Base-by-base conservation (phyloP, 2,329 filamentous ascomycete species). In the Ophiostoma pallidulum region DNA sequence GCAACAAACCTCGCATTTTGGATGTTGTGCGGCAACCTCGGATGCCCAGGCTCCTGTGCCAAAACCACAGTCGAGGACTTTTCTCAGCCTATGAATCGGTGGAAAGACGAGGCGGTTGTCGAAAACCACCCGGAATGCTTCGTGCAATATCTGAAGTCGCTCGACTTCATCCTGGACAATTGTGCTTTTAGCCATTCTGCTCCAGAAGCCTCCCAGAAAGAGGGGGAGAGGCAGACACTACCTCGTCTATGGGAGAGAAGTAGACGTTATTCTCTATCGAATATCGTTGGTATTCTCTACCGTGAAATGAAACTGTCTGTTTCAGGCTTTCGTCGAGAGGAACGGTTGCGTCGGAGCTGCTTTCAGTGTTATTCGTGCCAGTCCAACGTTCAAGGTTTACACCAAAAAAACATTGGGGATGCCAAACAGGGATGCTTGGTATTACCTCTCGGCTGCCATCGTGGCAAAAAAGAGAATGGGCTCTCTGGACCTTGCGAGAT, bases 1-100 rank as follows among this genome's bases (percentile, higher is more conserved):
- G 31, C 18, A 28, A 18, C 14, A 8, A 52, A 85, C 84, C 69
- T 86, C 74, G 59, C 78, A 82, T 51, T 70, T 65, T 41, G 81
- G 81, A 64, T 82, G 68, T 52, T 74, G 67, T 58, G 77, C 73
- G 40, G 84, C 84, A 45, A 84, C 79, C 20, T 83, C 80, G 29
- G 77, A 65, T 19, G 83, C 82, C 84, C 84, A 89, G 41, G 77
- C 70, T 35, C 73, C 83, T n/a, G 78, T 72, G 35, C 84, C 84
- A 62, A 78, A 84, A 0, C 84, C 84, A 56, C 82, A 87, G 49
- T 89, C 84, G 24, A 89, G 69, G 36, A 88, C 73, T 57, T 73
- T 74, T 55, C 68, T 66, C 20, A 76, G 74, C 24, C 70, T 66
- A 38, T 61, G 64, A 41, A 86, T 66, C 6, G 80, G 80, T n/a